Percentiles rank a stretch among this genome's conserved stretches.
phyloP scores from a whole-genome alignment of 345 rosid genomes.

The Eucalyptus pauciflora region DNA sequence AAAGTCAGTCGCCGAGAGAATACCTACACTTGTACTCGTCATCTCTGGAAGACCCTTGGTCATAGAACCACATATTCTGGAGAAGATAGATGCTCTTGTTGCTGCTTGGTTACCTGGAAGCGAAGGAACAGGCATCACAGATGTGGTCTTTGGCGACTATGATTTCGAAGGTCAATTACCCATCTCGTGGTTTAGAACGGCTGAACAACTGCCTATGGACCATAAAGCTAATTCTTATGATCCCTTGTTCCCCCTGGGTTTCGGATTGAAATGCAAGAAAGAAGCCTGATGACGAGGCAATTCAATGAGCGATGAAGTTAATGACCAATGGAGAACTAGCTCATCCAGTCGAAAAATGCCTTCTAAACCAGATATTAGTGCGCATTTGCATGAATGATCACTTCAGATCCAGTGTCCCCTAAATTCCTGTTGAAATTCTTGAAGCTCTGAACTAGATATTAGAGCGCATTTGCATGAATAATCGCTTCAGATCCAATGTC shows the following conservation, averaged over 20 bases:
- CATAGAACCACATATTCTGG: conserved; percentile 41
- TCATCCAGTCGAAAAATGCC: background rate
- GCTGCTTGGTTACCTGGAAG: conserved; percentile 95
- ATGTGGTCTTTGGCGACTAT: conserved; percentile 58
- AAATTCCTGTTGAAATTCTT: background rate
- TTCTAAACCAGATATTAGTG: background rate
- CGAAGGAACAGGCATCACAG: conserved; percentile 60
- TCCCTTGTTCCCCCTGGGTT: conserved; percentile 63
- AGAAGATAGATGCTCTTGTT: conserved; percentile 50
- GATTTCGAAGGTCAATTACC: conserved; percentile 59
- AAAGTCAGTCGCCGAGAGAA: conserved; percentile 36
- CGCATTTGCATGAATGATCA: background rate
- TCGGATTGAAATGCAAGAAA: conserved; percentile 27
- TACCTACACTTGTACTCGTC: conserved; percentile 53
- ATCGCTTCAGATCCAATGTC: background rate
- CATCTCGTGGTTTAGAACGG: conserved; percentile 57
- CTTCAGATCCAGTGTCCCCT: background rate
- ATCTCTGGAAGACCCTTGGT: conserved; percentile 74
- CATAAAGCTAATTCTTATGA: conserved; percentile 30
- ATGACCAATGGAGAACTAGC: background rate
- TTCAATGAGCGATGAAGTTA: background rate
- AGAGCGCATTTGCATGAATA: background rate
- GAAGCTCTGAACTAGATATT: background rate
- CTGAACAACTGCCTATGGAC: conserved; percentile 40
- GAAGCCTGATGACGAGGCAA: background rate